Evolutionary conservation across 1,284 basidiomycete genomes (phyloP).

Genomic region (Rhodotorula sp.): DNA sequence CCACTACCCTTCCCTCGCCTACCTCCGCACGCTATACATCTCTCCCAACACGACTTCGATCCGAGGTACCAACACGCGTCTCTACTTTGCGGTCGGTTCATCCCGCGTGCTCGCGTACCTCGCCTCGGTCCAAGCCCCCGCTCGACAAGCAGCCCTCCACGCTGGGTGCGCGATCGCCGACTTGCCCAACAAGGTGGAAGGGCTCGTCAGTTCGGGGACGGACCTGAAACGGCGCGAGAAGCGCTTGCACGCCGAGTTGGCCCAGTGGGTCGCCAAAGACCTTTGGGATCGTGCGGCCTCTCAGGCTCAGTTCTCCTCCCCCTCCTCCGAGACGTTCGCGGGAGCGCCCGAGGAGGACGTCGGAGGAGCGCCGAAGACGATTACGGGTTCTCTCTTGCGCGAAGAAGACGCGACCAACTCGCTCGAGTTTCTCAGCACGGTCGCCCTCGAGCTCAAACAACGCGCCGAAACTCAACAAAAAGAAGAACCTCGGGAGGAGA

Average conservation of each 20-base stretch:
- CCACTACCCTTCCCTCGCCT: constrained; percentile 61
- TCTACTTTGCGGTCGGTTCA: constrained; percentile 71
- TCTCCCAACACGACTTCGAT: constrained; percentile 60
- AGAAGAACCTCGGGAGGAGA: constrained; percentile 41
- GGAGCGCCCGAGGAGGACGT: constrained; percentile 36
- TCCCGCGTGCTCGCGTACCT: constrained; percentile 67
- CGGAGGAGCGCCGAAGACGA: not conserved
- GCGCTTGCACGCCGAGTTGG: constrained; percentile 67
- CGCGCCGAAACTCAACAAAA: constrained; percentile 37
- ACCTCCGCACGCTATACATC: constrained; percentile 60
- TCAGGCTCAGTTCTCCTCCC: constrained; percentile 26
- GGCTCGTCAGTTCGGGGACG: constrained; percentile 65
- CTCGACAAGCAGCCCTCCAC: constrained; percentile 58
- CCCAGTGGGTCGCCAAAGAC: constrained; percentile 57
- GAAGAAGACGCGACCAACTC: constrained; percentile 62
- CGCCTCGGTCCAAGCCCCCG: constrained; percentile 56
- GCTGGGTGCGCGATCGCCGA: constrained; percentile 65
- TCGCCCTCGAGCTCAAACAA: constrained; percentile 57
- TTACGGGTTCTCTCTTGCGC: constrained; percentile 51
- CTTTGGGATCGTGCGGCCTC: constrained; percentile 44
- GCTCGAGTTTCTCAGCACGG: constrained; percentile 61
- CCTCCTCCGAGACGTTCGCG: constrained; percentile 8
- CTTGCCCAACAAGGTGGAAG: constrained; percentile 66
- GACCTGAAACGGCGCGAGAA: constrained; percentile 62
- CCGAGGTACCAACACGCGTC: constrained; percentile 60